phyloP scores from a whole-genome alignment of 345 rosid species.

The Litchi chinensis region DNA sequence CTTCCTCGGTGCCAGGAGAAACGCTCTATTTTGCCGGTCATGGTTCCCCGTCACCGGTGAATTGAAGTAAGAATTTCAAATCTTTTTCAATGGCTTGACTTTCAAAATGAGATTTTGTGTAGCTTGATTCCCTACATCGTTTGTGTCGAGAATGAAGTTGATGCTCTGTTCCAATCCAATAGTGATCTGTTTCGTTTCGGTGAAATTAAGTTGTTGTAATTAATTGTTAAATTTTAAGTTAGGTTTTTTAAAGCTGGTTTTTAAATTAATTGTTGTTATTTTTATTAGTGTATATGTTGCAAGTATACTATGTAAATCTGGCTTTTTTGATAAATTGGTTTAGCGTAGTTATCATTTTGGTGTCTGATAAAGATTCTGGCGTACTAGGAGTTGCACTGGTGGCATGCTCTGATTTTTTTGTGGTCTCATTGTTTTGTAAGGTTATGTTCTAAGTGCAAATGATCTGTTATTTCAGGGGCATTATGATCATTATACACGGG shows the following conservation, averaged over 20 bases:
- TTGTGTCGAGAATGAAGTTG: not conserved
- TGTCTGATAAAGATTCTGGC: conserved; percentile 4
- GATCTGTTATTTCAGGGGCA: conserved; percentile 60
- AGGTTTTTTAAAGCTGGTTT: not conserved
- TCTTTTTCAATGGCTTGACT: conserved; percentile 7
- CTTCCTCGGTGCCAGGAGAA: conserved; percentile 63
- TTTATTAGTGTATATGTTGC: no score
- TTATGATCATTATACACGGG: conserved; percentile 87
- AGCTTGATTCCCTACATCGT: not conserved
- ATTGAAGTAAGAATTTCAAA: conserved; percentile 46
- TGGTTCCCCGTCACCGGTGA: conserved; percentile 78
- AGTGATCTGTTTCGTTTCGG: not conserved
- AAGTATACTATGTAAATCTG: no score
- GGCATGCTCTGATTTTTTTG: conserved; percentile 7
- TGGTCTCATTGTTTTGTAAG: conserved; percentile 2
- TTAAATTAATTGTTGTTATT: no score
- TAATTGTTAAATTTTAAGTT: not conserved
- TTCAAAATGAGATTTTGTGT: not conserved
- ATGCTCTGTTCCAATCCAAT: not conserved
- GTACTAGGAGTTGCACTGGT: not conserved
- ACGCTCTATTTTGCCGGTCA: conserved; percentile 81
- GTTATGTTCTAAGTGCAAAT: conserved; percentile 1
- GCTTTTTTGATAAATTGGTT: not conserved
- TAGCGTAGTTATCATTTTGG: not conserved
- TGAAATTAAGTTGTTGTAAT: not conserved